Evolutionary conservation across 1,284 basidiomycete genomes (phyloP), one percentile per base, ranked within the genome.

Genomic region (Marasmius oreades): DNA sequence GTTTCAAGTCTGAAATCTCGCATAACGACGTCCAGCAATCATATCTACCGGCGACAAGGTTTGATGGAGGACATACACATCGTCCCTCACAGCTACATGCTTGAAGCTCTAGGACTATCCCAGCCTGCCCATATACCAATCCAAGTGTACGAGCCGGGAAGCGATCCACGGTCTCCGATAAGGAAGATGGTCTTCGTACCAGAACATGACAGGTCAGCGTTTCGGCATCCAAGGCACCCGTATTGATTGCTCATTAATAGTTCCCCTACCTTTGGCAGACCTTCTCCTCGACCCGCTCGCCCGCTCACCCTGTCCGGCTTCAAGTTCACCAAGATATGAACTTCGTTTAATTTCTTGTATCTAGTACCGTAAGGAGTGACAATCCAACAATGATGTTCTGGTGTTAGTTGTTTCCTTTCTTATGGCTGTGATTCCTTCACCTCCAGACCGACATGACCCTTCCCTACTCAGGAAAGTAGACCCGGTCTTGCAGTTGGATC

Each of bases 161-260:
- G 54, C 51, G 68, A 70, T 55, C 69, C 69, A 3, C 67, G 69
- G 18, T 67, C 66, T 33, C 66, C 66, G 6, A 60, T 65, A 44
- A 34, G 28, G n/a, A 52, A 47, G 33, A 52, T 46, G 7, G 39
- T 24, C 10, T 45, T 42, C 10, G 28, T 63, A 20, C 51, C 62
- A 24, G 46, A 46, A 20, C 53, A 57, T n/a, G 22, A 55, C 5
- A 62, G 58, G 67, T 69, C 55, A 57, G 66, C 59, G n/a, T 42
- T n/a, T n/a, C 12, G 5, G 28, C 46, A 42, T 28, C 31, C 50
- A 39, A 57, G 61, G 24, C 43, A 39, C 39, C 43, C 55, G 24
- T 44, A 33, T 34, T 18, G 26, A 39, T 31, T n/a, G n/a, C 12
- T 26, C 28, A 43, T 16, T n/a, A 24, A 48, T 16, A 11, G 39